Base-by-base conservation (phyloP, 2,329 filamentous ascomycete genomes). In the Colletotrichum coccodes region DNA sequence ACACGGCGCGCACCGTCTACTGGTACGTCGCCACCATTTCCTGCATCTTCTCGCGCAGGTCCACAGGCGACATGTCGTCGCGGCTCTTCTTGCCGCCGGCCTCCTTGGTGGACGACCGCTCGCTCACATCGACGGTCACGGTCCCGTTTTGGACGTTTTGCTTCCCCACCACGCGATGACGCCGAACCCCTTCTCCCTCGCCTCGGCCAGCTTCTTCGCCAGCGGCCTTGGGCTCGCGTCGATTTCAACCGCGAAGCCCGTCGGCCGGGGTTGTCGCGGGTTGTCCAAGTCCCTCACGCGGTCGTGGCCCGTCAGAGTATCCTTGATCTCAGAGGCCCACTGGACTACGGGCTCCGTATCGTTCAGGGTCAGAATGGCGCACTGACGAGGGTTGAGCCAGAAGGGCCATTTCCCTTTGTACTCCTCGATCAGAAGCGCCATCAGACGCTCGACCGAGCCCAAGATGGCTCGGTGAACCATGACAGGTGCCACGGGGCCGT, bases 391-490 rank as follows among this genome's bases (percentile, higher is more conserved):
- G 63, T 92, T 95, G 11, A 97, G 84, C 94, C 94, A 97, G 77
- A 97, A 95, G 4, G 94, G 94, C 89, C 93, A 97, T 66, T 86
- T 87, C 18, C 93, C 93, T 64, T 91, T 86, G 73, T 95, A 94
- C 72, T 93, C 91, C 79, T 97, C 94, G 63, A 96, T 95, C 46
- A 97, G 80, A 16, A 97, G 84, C 4, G 94, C 94, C 86, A 97
- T 91, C 70, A 97, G 89, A 52, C 94, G 88, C 80, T 97, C 94
- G 6, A 97, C 87, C 0, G 93, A 96, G 18, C 94, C 94, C 59
- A 97, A 86, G 40, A 97, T 92, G 16, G 94, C 94, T 57, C 94
- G 89, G 77, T 97, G 94, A 59, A 97, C 91, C 76, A 97, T 87
- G 42, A 97, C 94, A 0, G 94, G 94, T 2, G 79, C 76, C 4